Percentiles rank a stretch among this genome's conserved stretches.
These are phyloP conservation scores for Thalassiosira exigua DNA, from an alignment of 352 stramenopile species.

Conservation along the genomic window DNA sequence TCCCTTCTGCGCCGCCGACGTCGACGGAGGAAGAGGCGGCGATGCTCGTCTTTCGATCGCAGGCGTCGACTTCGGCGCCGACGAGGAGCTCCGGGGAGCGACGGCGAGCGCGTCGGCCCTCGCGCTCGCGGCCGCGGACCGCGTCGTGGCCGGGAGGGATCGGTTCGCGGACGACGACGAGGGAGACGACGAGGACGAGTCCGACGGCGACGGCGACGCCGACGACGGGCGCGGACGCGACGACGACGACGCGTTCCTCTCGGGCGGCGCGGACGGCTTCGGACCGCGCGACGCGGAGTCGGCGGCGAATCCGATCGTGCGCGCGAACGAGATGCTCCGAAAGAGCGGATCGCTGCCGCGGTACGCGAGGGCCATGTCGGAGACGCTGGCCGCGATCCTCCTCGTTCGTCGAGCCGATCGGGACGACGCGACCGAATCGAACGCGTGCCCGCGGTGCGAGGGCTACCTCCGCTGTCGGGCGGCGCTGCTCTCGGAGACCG, in stretches of 20 bases:
- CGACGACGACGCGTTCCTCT: constrained; percentile 3
- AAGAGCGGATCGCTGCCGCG: constrained; percentile 67
- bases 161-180: constrained; percentile 53
- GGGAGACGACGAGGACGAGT: constrained; percentile 13
- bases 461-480: constrained; percentile 59
- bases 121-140: constrained; percentile 58
- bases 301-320: constrained; percentile 69
- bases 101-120: constrained; percentile 31
- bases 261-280: constrained; percentile 36
- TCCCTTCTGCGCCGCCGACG: no score
- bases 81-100: no score
- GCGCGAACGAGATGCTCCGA: constrained; percentile 69
- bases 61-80: no score
- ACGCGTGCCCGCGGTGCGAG: constrained; percentile 34
- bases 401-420: constrained; percentile 14
- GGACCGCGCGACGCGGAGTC: constrained; percentile 24
- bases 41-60: no score
- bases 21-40: no score
- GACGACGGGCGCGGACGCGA: constrained; percentile 17
- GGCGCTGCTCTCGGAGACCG: constrained; percentile 61
- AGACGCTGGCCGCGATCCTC: constrained; percentile 50
- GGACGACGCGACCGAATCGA: constrained; percentile 3
- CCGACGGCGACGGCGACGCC: constrained; percentile 15
- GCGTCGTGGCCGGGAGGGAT: constrained; percentile 72
- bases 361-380: constrained; percentile 59